These are phyloP conservation scores for Ambispora gerdemannii DNA, from an alignment of 192 early-diverging fungal species.

Conservation along the genomic window DNA sequence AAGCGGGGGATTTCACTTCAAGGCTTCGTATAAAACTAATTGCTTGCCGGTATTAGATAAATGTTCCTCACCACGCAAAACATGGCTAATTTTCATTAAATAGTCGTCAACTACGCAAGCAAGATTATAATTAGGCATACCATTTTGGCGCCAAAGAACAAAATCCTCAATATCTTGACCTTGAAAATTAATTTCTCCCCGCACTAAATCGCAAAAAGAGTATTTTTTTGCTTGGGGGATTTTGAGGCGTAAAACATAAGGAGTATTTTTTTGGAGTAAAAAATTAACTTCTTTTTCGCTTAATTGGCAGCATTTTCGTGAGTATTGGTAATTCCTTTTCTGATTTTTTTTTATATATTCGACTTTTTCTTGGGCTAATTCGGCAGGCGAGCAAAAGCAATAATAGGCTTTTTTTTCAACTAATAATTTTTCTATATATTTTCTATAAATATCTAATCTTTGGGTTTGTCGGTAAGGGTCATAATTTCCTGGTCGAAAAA, in stretches of 20 bases:
- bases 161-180: slow-evolving; percentile 78
- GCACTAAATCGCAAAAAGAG: slow-evolving; percentile 66
- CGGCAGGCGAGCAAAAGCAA: slow-evolving; percentile 79
- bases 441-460: slow-evolving; percentile 64
- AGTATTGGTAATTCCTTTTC: slow-evolving; percentile 65
- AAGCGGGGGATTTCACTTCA: slow-evolving; percentile 71
- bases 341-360: slow-evolving; percentile 49
- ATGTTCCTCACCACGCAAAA: slow-evolving; percentile 76
- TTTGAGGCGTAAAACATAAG: slow-evolving; percentile 71
- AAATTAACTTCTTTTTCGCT: slow-evolving; percentile 60
- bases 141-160: slow-evolving; percentile 86
- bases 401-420: slow-evolving; percentile 73
- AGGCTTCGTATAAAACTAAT: slow-evolving; percentile 72
- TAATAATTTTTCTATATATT: slow-evolving; percentile 63
- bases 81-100: slow-evolving; percentile 86
- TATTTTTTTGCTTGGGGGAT: slow-evolving; percentile 52
- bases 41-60: slow-evolving; percentile 58
- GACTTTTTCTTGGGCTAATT: slow-evolving; percentile 52
- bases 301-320: slow-evolving; percentile 70
- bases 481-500: slow-evolving; percentile 24
- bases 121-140: slow-evolving; percentile 86
- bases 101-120: slow-evolving; percentile 93
- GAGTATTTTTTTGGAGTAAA: slow-evolving; percentile 48
- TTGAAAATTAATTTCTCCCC: slow-evolving; percentile 67
- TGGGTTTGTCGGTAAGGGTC: slow-evolving; percentile 74